Evolutionary conservation across 805 yeast species (phyloP), one percentile per base, ranked within the genome.

Genomic region (Candida railenensis): DNA sequence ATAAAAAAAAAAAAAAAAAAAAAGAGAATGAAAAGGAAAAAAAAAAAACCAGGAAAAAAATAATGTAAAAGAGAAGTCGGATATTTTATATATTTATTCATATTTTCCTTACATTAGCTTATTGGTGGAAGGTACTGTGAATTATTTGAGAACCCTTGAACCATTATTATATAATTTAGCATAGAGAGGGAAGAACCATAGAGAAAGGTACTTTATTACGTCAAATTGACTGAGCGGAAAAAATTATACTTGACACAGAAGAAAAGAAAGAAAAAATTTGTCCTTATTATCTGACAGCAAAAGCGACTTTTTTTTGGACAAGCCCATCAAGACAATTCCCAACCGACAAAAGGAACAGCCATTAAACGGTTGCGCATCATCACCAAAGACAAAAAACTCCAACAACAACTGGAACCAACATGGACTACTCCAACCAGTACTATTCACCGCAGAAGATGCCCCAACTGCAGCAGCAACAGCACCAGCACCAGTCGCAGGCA

Each of bases 401-500:
- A 5, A 11, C 30, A 20, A 37, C 12, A 16, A 20, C 42, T 20
- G 12, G 15, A 14, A 7, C 37, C 37, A 34, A 34, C 12, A 36
- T 36, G 39, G 19, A 36, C 18, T 40, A 40, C 21, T n/a, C 43
- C 16, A 33, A 40, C 22, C 37, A 32, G 45, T 42, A 44, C 8
- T 33, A 11, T 5, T 21, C 43, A 15, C 39, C 43, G 3, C 43
- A 39, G 25, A 37, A 44, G 28, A 36, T 33, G 28, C 34, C 34
- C 15, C 15, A 28, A 12, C 43, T 14, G 37, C 34, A 36, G 3
- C 43, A 39, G 18, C 22, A 44, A 37, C 20, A 18, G 28, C 34
- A 15, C 8, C 15, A 28, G 19, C 43, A 15, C 16, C 34, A 42
- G 15, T 21, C 43, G 7, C 47, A 40, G 34, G 20, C 44, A 21